Evolutionary conservation across 2,329 filamentous ascomycete genomes (phyloP).

Genomic region (Aspergillus texensis): DNA sequence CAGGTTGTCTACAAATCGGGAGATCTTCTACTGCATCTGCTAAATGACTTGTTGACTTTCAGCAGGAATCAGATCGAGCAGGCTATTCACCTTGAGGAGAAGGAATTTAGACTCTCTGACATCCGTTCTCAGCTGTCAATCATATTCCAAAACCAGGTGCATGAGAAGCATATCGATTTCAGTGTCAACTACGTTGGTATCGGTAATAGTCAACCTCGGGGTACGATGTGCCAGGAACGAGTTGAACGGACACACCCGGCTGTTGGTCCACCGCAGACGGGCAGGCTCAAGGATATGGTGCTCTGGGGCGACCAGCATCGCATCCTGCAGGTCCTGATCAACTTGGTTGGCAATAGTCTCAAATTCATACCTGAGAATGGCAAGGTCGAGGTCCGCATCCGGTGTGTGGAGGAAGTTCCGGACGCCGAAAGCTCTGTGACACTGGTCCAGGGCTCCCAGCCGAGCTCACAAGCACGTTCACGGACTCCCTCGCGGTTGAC

Average conservation of each 20-base stretch:
- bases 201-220: conserved; percentile 38
- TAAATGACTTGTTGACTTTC: conserved; percentile 89
- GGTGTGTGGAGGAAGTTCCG: conserved; percentile 55
- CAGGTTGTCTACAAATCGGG: conserved; percentile 88
- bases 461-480: conserved; percentile 39
- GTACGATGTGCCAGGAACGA: conserved; percentile 22
- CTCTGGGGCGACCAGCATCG: conserved; percentile 92
- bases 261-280: conserved; percentile 66
- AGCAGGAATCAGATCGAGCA: conserved; percentile 94
- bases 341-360: conserved; percentile 81
- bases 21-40: conserved; percentile 79
- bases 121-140: conserved; percentile 79
- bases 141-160: conserved; percentile 88
- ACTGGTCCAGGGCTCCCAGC: conserved; percentile 23
- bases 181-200: conserved; percentile 69
- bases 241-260: conserved; percentile 48
- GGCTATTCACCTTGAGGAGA: conserved; percentile 77
- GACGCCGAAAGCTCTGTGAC: conserved; percentile 49
- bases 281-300: conserved; percentile 79
- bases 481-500: conserved; percentile 13
- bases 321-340: conserved; percentile 82
- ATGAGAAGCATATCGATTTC: conserved; percentile 75
- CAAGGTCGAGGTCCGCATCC: conserved; percentile 74
- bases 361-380: conserved; percentile 85
- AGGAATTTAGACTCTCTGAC: conserved; percentile 82